A percentile compares a stretch with the other conserved stretches of the same genome.
Conservation (phyloP, 1,139 yeast species). For the Zygoascus sp. region DNA sequence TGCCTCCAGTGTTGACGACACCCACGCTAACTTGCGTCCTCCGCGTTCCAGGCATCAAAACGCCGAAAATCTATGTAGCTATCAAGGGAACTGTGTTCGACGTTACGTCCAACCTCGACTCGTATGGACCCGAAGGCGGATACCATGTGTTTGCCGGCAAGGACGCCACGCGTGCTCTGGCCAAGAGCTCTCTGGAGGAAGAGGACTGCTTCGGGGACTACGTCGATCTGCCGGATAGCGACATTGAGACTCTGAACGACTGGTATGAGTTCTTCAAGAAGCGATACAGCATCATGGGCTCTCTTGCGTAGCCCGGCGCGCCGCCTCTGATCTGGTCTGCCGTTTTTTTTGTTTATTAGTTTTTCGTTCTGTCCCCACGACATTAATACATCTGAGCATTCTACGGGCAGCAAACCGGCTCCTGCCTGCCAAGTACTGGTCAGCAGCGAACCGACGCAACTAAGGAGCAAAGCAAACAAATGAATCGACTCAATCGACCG, state of each 20-base stretch:
- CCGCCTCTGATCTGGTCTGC: neutral
- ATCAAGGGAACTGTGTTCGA: constrained; percentile 75
- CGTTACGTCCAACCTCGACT: constrained; percentile 58
- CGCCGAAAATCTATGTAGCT: constrained; percentile 57
- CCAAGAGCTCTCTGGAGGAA: constrained; percentile 47
- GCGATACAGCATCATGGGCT: constrained; percentile 52
- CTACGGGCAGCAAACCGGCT: too few relatives aligned
- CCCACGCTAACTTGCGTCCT: too few relatives aligned
- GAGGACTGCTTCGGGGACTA: constrained; percentile 68
- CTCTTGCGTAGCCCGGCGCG: neutral
- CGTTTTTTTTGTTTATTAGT: neutral
- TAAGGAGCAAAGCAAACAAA: too few relatives aligned
- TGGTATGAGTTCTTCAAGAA: constrained; percentile 84
- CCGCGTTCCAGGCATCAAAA: constrained; percentile 36
- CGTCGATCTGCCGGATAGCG: constrained; percentile 54
- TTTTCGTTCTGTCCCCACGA: neutral
- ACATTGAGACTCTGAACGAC: constrained; percentile 64
- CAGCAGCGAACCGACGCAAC: too few relatives aligned
- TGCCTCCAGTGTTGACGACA: too few relatives aligned
- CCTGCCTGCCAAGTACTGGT: too few relatives aligned
- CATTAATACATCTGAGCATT: too few relatives aligned
- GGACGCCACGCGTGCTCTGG: constrained; percentile 71
- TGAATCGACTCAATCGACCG: too few relatives aligned
- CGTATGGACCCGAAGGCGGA: constrained; percentile 72
- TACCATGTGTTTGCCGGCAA: constrained; percentile 71